Evolutionary conservation across 805 yeast species (phyloP), one percentile per base, ranked within the genome.

Genomic region (Kluyveromyces lactis): DNA sequence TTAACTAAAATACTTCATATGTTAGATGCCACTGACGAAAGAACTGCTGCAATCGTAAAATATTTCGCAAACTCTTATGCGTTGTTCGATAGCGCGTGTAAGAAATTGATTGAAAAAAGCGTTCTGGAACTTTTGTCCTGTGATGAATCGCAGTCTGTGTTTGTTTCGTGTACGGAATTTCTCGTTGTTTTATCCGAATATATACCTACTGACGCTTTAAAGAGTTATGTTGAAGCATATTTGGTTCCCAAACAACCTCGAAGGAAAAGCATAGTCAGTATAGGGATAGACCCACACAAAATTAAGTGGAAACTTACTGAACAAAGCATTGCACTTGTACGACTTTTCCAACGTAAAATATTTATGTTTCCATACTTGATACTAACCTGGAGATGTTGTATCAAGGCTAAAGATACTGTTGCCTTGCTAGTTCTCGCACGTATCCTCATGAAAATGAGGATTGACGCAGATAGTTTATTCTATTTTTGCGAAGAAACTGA

Each of bases 401-500:
- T 34, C 5, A 23, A 34, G 29, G 9, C 17, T 4, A 34, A 34
- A 17, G 18, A 34, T 17, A 30, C 13, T 8, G 19, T 62, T 8
- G 46, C 69, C 4, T 57, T 74, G 34, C 56, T 81, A n/a, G 62
- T 68, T 4, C 55, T 75, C 2, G 63, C 77, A 5, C 68, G 79
- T 37, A 60, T 76, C 12, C 58, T 83, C 40, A 61, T 73, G 15
- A 64, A 86, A 44, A 61, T 80, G 1, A 64, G 90, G 38, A 65
- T 65, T 0, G 69, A 77, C 2, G 52, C 62, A 11, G 68, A 67
- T 3, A 63, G 66, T 4, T 58, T 55, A 26, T 57, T 81, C 2
- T 74, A 67, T 50, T 60, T 81, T 31, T 58, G 75, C 2, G 61
- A 67, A 6, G 81, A 82, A 3, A 53, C 58, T 1, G 85, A 82